Evolutionary conservation across 2,329 filamentous ascomycete genomes (phyloP).

Genomic region (Immersiporthe knoxdaviesiana): DNA sequence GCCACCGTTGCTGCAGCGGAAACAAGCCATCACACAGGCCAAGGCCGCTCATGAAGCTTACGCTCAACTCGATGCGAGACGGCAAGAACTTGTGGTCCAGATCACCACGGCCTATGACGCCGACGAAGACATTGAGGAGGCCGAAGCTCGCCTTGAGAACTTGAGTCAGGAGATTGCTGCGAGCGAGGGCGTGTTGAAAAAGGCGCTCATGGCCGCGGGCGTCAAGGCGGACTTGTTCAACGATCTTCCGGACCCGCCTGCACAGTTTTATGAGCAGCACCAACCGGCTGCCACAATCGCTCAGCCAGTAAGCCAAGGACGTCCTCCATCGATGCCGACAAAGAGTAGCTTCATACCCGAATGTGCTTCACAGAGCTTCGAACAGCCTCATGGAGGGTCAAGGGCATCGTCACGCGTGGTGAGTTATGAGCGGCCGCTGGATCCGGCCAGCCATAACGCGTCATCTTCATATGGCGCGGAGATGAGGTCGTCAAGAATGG

Average conservation of each 20-base stretch:
- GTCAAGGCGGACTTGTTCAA: slow-evolving; percentile 48
- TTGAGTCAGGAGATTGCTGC: slow-evolving; percentile 49
- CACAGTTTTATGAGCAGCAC: slow-evolving; percentile 34
- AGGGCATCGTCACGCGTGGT: slow-evolving; percentile 17
- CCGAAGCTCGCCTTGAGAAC: slow-evolving; percentile 54
- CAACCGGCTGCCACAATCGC: slow-evolving; percentile 49
- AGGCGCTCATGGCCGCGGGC: slow-evolving; percentile 47
- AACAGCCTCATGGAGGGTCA: slow-evolving; percentile 52
- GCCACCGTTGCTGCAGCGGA: slow-evolving; percentile 50
- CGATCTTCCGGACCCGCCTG: slow-evolving; percentile 37
- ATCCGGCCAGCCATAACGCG: not conserved
- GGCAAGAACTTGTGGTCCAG: slow-evolving; percentile 50
- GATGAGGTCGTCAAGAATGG: slow-evolving; percentile 7
- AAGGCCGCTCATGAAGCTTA: slow-evolving; percentile 48
- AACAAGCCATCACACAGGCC: slow-evolving; percentile 48
- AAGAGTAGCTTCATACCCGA: slow-evolving; percentile 40
- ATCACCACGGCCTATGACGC: slow-evolving; percentile 56
- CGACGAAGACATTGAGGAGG: slow-evolving; percentile 54
- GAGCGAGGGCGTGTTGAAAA: slow-evolving; percentile 48
- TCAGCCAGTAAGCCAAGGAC: slow-evolving; percentile 41
- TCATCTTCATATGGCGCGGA: slow-evolving; percentile 32
- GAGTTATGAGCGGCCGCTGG: slow-evolving; percentile 28
- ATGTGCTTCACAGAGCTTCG: slow-evolving; percentile 51
- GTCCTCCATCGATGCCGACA: slow-evolving; percentile 37
- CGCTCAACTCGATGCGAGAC: slow-evolving; percentile 45